Evolutionary conservation across 495 filamentous ascomycete species (phyloP).

Genomic region (Xylaria palmicola): DNA sequence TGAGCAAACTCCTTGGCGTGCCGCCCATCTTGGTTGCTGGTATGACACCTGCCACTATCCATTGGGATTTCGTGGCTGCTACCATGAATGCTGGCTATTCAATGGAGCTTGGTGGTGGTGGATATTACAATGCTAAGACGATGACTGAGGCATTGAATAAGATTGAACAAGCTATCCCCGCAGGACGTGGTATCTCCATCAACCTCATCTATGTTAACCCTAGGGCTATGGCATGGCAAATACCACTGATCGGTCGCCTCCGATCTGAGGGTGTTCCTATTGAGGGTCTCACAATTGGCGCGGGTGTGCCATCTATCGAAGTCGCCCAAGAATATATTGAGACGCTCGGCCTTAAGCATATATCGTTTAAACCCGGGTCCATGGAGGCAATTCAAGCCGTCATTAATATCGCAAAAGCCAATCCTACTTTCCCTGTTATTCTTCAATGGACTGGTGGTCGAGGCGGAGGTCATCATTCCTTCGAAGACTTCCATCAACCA

Average conservation of each 20-base stretch:
- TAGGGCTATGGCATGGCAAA: constrained; percentile 95
- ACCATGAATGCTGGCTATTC: constrained; percentile 94
- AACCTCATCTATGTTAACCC: constrained; percentile 98
- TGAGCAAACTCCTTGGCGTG: constrained; percentile 87
- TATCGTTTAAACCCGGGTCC: constrained; percentile 92
- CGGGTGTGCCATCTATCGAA: constrained; percentile 90
- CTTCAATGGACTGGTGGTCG: constrained; percentile 94
- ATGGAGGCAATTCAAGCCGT: constrained; percentile 85
- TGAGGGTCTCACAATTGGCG: constrained; percentile 91
- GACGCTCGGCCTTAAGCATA: constrained; percentile 91
- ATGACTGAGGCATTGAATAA: constrained; percentile 88
- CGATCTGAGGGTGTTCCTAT: constrained; percentile 88
- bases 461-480: constrained; percentile 93
- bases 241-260: constrained; percentile 81
- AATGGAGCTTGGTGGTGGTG: constrained; percentile 82
- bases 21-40: constrained; percentile 90
- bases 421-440: constrained; percentile 85
- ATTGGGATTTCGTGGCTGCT: constrained; percentile 89
- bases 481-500: constrained; percentile 91
- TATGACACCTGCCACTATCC: constrained; percentile 88
- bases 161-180: constrained; percentile 83
- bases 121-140: constrained; percentile 87
- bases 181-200: constrained; percentile 88
- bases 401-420: constrained; percentile 89
- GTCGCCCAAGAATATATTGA: constrained; percentile 92